Conservation (phyloP, 768 basidiomycete genomes). For the Gloeostereum incarnatum region DNA sequence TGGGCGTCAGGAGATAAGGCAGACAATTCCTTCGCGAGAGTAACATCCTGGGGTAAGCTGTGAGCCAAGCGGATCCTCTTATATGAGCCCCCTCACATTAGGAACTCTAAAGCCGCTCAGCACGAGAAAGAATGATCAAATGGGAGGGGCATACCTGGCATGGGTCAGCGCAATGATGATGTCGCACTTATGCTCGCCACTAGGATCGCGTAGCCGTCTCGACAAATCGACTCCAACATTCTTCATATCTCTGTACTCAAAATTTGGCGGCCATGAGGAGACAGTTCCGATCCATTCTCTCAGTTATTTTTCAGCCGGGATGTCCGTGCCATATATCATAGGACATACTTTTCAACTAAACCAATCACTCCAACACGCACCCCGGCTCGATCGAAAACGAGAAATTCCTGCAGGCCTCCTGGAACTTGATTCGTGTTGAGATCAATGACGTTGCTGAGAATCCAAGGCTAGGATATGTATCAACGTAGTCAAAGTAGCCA, state of each 20-base stretch:
- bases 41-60: conserved; percentile 46
- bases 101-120: conserved; percentile 27
- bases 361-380: conserved; percentile 76
- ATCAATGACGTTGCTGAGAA: conserved; percentile 83
- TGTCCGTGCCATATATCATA: not conserved
- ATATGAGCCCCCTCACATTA: conserved; percentile 24
- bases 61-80: not conserved
- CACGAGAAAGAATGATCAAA: not conserved
- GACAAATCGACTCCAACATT: conserved; percentile 70
- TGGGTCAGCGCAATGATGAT: conserved; percentile 84
- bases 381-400: conserved; percentile 61
- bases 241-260: conserved; percentile 69
- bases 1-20: conserved; percentile 53
- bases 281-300: conserved; percentile 91
- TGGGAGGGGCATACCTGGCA: conserved; percentile 39
- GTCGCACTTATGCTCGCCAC: conserved; percentile 64
- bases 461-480: conserved; percentile 59
- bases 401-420: conserved; percentile 46
- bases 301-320: not conserved
- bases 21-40: conserved; percentile 54
- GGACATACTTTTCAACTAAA: conserved; percentile 69
- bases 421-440: conserved; percentile 54
- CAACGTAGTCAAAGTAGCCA: conserved; percentile 2
- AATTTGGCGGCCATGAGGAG: conserved; percentile 76
- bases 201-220: conserved; percentile 57